Base-by-base conservation (phyloP, 306 rosid genomes). In the Sophora flavescens region DNA sequence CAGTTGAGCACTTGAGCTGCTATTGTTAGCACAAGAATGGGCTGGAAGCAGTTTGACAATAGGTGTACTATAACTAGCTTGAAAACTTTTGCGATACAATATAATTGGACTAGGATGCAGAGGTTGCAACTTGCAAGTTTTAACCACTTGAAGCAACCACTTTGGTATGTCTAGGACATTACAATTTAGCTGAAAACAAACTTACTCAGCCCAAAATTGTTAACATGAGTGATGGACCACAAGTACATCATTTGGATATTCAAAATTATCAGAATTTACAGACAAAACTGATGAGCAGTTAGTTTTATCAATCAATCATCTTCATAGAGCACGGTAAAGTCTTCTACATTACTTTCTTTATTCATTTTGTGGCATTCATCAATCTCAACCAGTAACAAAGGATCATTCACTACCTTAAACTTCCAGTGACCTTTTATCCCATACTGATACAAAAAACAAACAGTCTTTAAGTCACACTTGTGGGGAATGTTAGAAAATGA, bases 321-420 rank as follows among this genome's bases (percentile, higher is more conserved):
- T 63, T 80, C 93, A 72, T 80, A 82, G 65, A 88, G 88, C 86
- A 72, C 82, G 0, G 96, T 90, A 79, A 87, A 87, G 75, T 94
- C 97, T 88, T 91, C 93, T 42, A 89, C 80, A 1, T 35, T 77
- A 52, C 84, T 86, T 68, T 84, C 82, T 64, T 78, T 83, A 45
- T 52, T 76, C 88, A n/a, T 73, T 70, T 66, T 67, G 42, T 90
- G 89, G 87, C 89, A 12, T 81, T 91, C 96, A 30, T 91, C 96
- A 28, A 94, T 90, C 50, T 91, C 98, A 16, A 84, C 58, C 2
- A 22, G 80, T 70, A 94, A 72, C 51, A 87, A 65, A 2, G 97
- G 89, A 81, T 94, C 97, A 13, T 83, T 50, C 62, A 79, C 62
- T 77, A 90, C 73, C 53, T 75, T 84, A 32, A 58, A 30, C 84